Evolutionary conservation across 257 asterid species (phyloP).

Genomic region (Nicotiana otophora): DNA sequence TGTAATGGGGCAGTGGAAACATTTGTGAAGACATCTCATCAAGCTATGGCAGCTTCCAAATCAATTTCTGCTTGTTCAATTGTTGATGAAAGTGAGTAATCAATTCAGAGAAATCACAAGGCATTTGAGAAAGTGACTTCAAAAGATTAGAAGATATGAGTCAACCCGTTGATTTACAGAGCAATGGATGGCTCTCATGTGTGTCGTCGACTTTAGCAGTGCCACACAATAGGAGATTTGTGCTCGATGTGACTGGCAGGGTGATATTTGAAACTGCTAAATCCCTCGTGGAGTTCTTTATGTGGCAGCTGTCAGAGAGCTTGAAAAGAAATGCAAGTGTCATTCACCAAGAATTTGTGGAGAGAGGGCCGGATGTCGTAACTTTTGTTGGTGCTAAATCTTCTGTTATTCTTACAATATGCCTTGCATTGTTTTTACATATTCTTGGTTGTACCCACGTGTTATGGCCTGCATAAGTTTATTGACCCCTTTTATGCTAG

Average conservation of each 20-base stretch:
- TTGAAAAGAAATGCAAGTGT: conserved; percentile 52
- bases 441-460: conserved; percentile 44
- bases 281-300: conserved; percentile 55
- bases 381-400: conserved; percentile 80
- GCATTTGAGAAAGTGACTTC: conserved; percentile 26
- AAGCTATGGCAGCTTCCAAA: conserved; percentile 60
- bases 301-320: conserved; percentile 53
- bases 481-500: background rate
- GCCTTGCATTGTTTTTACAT: conserved; percentile 62
- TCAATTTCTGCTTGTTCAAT: conserved; percentile 30
- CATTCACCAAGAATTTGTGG: conserved; percentile 56
- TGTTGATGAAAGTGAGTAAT: conserved; percentile 29
- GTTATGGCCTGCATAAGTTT: conserved; percentile 51
- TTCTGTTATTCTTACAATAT: conserved; percentile 60
- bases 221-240: conserved; percentile 71
- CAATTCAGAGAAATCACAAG: conserved; percentile 15
- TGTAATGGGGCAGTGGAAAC: conserved; percentile 92
- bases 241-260: conserved; percentile 87
- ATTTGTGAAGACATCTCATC: conserved; percentile 87
- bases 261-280: conserved; percentile 81
- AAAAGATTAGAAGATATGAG: conserved; percentile 21
- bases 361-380: conserved; percentile 69
- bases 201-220: conserved; percentile 76
- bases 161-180: conserved; percentile 32
- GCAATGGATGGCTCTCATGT: conserved; percentile 65